Conservation (phyloP, 768 basidiomycete species). For the Sistotremastrum niveocremeum region DNA sequence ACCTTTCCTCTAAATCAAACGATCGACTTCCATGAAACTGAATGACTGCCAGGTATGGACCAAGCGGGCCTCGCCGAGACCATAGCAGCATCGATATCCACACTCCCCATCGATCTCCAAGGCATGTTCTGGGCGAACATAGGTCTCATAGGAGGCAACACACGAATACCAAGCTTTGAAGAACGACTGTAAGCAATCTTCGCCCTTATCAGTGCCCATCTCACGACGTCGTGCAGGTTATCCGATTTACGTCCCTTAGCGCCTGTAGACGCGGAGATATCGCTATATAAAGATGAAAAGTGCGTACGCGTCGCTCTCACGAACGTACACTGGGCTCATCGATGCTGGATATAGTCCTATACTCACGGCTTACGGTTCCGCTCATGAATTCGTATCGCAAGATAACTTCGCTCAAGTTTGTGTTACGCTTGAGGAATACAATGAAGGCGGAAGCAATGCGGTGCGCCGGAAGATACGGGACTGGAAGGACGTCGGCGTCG, state of each 20-base stretch:
- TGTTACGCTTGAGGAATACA: slow-evolving; percentile 73
- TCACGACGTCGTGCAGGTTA: slow-evolving; percentile 29
- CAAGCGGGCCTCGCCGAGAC: slow-evolving; percentile 70
- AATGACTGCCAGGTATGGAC: slow-evolving; percentile 41
- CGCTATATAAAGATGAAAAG: slow-evolving; percentile 61
- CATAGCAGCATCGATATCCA: slow-evolving; percentile 61
- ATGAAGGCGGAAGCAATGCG: slow-evolving; percentile 67
- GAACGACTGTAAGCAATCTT: slow-evolving; percentile 50
- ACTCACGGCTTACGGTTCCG: slow-evolving; percentile 51
- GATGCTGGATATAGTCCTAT: slow-evolving; percentile 34
- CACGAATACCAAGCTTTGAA: slow-evolving; percentile 60
- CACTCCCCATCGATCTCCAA: slow-evolving; percentile 67
- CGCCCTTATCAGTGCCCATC: neutral
- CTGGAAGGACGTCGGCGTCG: slow-evolving; percentile 28
- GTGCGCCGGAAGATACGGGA: slow-evolving; percentile 62
- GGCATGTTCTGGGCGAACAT: slow-evolving; percentile 97
- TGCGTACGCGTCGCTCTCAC: slow-evolving; percentile 26
- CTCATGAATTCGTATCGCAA: slow-evolving; percentile 40
- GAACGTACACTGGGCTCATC: neutral
- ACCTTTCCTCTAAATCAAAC: neutral
- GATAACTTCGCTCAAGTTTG: slow-evolving; percentile 37
- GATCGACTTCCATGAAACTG: neutral
- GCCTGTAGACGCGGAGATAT: slow-evolving; percentile 67
- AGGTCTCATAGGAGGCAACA: slow-evolving; percentile 75
- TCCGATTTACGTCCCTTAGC: slow-evolving; percentile 67